These are phyloP conservation scores for Populus trichocarpa DNA, from an alignment of 441 rosid species.

Conservation along the genomic window DNA sequence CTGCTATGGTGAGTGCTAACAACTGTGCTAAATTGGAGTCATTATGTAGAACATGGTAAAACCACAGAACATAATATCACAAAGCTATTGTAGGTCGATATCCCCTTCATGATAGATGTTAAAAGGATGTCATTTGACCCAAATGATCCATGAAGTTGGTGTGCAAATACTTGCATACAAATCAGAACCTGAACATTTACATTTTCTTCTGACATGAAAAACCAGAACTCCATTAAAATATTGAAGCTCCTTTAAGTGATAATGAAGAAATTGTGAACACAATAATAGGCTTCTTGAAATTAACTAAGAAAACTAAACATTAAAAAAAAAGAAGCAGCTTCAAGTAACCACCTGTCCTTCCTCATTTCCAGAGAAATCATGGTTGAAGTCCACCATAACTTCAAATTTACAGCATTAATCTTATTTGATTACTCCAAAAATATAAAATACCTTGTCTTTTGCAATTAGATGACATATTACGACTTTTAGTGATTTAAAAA, in stretches of 20 bases:
- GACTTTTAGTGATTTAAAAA: neutral
- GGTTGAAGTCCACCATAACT: neutral
- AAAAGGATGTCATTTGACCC: neutral
- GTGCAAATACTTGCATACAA: neutral
- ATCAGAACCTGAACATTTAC: neutral
- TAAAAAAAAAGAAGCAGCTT: neutral
- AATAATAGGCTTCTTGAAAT: neutral
- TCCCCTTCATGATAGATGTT: neutral
- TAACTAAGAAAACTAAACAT: neutral
- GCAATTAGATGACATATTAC: neutral
- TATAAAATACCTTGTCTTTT: neutral
- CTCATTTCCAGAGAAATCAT: neutral
- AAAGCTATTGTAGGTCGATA: neutral
- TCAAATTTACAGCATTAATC: neutral
- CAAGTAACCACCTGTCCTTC: neutral
- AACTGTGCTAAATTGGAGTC: neutral
- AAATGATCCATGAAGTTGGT: neutral
- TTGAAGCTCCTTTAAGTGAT: neutral
- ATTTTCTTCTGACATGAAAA: neutral
- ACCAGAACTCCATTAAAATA: neutral
- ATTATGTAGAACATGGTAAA: neutral
- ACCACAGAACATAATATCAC: neutral
- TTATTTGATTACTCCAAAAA: neutral
- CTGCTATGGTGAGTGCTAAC: neutral
- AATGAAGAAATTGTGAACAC: neutral